Evolutionary conservation across 2,329 filamentous ascomycete species (phyloP).

Genomic region (Teratosphaeria viscida): DNA sequence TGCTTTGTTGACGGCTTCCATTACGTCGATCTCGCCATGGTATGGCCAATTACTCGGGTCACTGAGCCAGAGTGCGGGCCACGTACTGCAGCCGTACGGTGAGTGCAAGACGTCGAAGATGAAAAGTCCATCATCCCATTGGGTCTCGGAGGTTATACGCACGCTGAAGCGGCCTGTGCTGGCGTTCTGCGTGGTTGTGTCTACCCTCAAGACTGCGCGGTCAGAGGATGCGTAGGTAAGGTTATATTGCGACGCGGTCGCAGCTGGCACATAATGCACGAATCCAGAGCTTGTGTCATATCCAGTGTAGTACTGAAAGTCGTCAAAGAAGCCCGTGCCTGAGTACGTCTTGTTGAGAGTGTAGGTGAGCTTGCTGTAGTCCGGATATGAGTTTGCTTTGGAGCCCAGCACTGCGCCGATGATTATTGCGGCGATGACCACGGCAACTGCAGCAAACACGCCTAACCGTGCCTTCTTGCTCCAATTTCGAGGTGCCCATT

Average conservation of each 20-base stretch:
- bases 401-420: constrained; percentile 19
- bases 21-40: constrained; percentile 24
- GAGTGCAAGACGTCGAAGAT: constrained; percentile 27
- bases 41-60: constrained; percentile 34
- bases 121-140: constrained; percentile 28
- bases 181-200: constrained; percentile 17
- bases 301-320: constrained; percentile 40
- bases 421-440: constrained; percentile 15
- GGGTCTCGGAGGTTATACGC: constrained; percentile 26
- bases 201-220: constrained; percentile 19
- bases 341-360: constrained; percentile 25
- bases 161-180: constrained; percentile 24
- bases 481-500: constrained; percentile 19
- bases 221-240: constrained; percentile 19
- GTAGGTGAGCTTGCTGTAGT: constrained; percentile 19
- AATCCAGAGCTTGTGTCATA: constrained; percentile 41
- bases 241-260: constrained; percentile 16
- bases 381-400: constrained; percentile 14
- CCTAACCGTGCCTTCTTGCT: constrained; percentile 10
- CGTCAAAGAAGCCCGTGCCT: constrained; percentile 38
- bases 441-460: constrained; percentile 7
- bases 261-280: constrained; percentile 35
- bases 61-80: constrained; percentile 29
- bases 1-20: constrained; percentile 25
- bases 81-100: constrained; percentile 27